Evolutionary conservation across 768 basidiomycete species (phyloP), one percentile per base, ranked within the genome.

Genomic region (Clavaria fumosa): DNA sequence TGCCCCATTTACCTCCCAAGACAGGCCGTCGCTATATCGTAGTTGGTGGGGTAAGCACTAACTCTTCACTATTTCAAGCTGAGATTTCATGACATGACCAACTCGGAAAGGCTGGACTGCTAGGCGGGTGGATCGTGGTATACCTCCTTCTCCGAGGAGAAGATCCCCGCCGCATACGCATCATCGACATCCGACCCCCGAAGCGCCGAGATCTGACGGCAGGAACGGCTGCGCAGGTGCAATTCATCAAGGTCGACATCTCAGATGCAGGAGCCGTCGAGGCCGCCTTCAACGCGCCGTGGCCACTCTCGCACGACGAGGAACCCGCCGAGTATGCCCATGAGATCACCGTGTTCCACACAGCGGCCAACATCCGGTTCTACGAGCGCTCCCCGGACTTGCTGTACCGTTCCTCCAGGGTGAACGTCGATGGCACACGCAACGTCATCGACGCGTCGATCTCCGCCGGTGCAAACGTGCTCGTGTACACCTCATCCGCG

Each of bases 21-120:
- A 85, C 82, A 0, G 79, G 78, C 14, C 64, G 81, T 39, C 63
- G 73, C 34, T 84, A 85, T 51, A 80, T 84, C 41, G 64, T 85
- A 3, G 66, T 79, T 24, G 82, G 82, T 39, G 81, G 82, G 46
- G 78, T 79, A 50, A 43, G 70, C 67, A 31, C 27, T 15, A 5
- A 19, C 11, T 5, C 36, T 18, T 31, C 7, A 39, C 15, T 21
- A 36, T 27, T 31, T 6, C 7, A 2, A 37, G 7, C 1, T 4
- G 32, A 10, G 2, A 19, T 22, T 24, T 4, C 20, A n/a, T 14
- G 17, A 7, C 36, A 32, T 35, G 31, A 28, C 35, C 7, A 20
- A 18, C 9, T 9, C 26, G 26, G n/a, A 19, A 33, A 82, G 80
- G 70, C 72, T 3, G 81, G 81, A 1, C 82, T 83, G 42, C 54